Evolutionary conservation across 2,329 filamentous ascomycete genomes (phyloP).

Genomic region (Fusarium scirpi): DNA sequence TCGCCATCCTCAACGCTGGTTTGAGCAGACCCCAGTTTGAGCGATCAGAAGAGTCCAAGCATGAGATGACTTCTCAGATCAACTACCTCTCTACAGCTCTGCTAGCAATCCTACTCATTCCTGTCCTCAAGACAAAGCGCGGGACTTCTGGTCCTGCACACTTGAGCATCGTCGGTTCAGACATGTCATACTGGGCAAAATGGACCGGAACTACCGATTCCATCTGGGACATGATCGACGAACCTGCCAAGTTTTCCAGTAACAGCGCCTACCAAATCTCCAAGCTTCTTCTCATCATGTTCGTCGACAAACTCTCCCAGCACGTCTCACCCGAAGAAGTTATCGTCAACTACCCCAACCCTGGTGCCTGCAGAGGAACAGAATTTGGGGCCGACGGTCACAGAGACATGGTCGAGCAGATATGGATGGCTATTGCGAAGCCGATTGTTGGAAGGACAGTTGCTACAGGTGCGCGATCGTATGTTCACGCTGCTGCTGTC

Average conservation of each 20-base stretch:
- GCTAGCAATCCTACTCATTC: constrained; percentile 50
- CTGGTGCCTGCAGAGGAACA: constrained; percentile 60
- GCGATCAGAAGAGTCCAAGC: constrained; percentile 49
- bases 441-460: constrained; percentile 26
- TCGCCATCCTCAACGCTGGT: constrained; percentile 61
- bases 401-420: constrained; percentile 22
- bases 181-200: constrained; percentile 47
- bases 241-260: constrained; percentile 36
- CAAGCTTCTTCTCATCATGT: constrained; percentile 54
- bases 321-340: constrained; percentile 55
- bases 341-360: constrained; percentile 61
- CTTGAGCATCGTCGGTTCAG: constrained; percentile 51
- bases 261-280: constrained; percentile 35
- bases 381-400: constrained; percentile 52
- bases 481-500: constrained; percentile 40
- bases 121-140: constrained; percentile 48
- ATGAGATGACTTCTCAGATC: constrained; percentile 57
- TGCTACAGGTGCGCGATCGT: constrained; percentile 37
- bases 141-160: constrained; percentile 30
- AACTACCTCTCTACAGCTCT: constrained; percentile 55
- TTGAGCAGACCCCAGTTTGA: constrained; percentile 46
- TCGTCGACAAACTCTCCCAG: constrained; percentile 53
- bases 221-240: constrained; percentile 36
- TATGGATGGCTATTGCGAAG: constrained; percentile 25
- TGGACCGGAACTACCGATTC: constrained; percentile 39